Base-by-base conservation (phyloP, 2,329 filamentous ascomycete species). In the Mollisia scopiformis region DNA sequence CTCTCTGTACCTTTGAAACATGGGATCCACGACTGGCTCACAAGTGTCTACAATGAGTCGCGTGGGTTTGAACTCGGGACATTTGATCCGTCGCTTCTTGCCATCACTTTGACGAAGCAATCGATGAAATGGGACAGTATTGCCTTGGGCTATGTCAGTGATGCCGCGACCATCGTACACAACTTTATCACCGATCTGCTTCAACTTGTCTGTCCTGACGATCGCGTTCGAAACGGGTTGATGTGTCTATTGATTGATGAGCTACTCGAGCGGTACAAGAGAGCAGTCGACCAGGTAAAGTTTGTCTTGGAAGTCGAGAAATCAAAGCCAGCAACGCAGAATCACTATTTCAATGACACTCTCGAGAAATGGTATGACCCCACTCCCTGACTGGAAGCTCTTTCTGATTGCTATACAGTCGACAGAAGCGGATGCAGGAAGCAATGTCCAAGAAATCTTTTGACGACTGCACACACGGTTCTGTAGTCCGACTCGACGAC, bases 261-360 rank as follows among this genome's bases (percentile, higher is more conserved):
- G 11, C 72, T 88, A 0, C 59, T 76, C 0, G 66, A 69, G 0
- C 69, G 74, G 0, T 88, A 89, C 63, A 62, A 71, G 2, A 70
- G 63, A 0, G 82, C 84, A 0, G 76, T 86, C 35, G 61, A 79
- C 0, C 80, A 87, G 16, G 75, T 79, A 0, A 62, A 72, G 0
- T 85, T 84, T 31, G 74, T 90, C 0, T 68, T 90, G 0, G 46
- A 75, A 1, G 77, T 86, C 1, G 85, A 88, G 69, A 70, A 78
- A 1, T 76, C 76, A 1, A 78, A 70, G 0, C 80, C 81, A 0
- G 72, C 75, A 21, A 88, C 86, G 0, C 69, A 79, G 46, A 84
- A 88, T 62, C 77, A 80, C 41, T 79, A 79, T 57, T 87, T 88
- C 70, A 80, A 75, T 62, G 73, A 78, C 5, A 27, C 11, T 5